Conservation (phyloP, 1,284 basidiomycete genomes). For the Coniferiporia weirii region DNA sequence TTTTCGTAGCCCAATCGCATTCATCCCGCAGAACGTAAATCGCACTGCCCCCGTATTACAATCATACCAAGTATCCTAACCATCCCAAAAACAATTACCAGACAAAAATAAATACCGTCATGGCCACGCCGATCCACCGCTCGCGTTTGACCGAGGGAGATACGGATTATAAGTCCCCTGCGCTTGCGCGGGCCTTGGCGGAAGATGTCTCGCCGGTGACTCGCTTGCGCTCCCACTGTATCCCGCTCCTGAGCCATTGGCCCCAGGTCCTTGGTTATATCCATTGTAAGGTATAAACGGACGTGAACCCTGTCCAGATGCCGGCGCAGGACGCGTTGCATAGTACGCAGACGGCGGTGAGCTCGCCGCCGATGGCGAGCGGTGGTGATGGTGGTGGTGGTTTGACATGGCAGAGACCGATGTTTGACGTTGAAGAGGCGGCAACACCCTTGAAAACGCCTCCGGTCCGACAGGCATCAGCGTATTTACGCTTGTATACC, state of each 20-base stretch:
- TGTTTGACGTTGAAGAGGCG: constrained; percentile 1
- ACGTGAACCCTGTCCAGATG: background rate
- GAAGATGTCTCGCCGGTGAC: background rate
- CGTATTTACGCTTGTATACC: background rate
- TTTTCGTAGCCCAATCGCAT: constrained; percentile 9
- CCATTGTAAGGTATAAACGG: background rate
- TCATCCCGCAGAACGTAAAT: background rate
- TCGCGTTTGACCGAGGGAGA: constrained; percentile 9
- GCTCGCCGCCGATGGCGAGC: background rate
- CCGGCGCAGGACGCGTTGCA: background rate
- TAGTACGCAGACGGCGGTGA: constrained; percentile 5
- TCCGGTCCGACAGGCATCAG: background rate
- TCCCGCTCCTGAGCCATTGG: background rate
- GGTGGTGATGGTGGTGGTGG: background rate
- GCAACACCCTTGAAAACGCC: background rate
- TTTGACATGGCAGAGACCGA: background rate
- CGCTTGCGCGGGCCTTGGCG: background rate
- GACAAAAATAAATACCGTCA: background rate
- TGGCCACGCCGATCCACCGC: constrained; percentile 11
- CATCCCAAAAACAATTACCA: background rate
- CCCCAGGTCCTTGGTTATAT: background rate
- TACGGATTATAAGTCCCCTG: constrained; percentile 3
- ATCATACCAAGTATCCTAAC: background rate
- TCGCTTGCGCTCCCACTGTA: background rate
- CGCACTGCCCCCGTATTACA: background rate